A percentile compares a stretch with the other conserved stretches of the same genome.
Evolutionary conservation across 2,329 filamentous ascomycete species (phyloP).

Genomic region (Knufia fluminis): DNA sequence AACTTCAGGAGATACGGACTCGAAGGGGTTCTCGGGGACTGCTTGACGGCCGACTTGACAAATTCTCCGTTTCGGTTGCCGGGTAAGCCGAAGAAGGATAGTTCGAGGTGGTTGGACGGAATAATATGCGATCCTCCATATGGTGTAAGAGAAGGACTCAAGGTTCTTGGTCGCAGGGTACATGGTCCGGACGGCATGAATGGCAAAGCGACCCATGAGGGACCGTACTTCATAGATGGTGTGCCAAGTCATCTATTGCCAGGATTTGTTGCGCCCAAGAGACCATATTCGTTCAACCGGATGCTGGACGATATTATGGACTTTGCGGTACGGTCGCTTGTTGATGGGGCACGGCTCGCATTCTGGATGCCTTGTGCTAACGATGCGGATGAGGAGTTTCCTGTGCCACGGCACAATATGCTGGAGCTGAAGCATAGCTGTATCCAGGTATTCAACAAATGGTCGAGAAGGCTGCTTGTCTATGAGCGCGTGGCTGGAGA

Average conservation of each 20-base stretch:
- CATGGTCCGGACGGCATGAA: conserved; percentile 15
- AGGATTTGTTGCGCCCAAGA: conserved; percentile 76
- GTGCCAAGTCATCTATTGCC: conserved; percentile 59
- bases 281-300: conserved; percentile 80
- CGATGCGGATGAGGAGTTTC: conserved; percentile 57
- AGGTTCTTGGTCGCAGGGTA: conserved; percentile 72
- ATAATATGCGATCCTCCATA: conserved; percentile 96
- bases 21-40: conserved; percentile 57
- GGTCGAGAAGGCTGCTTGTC: conserved; percentile 81
- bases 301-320: conserved; percentile 84
- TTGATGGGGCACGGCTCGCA: conserved; percentile 68
- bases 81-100: conserved; percentile 22
- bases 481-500: conserved; percentile 63
- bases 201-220: neutral
- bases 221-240: conserved; percentile 52
- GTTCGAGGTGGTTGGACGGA: conserved; percentile 60
- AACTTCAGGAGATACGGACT: conserved; percentile 84
- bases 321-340: conserved; percentile 68
- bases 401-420: conserved; percentile 50
- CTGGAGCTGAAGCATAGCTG: conserved; percentile 67
- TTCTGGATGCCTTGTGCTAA: conserved; percentile 98
- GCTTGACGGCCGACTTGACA: conserved; percentile 78
- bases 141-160: conserved; percentile 82
- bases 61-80: conserved; percentile 63
- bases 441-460: conserved; percentile 82